A percentile compares a stretch with the other conserved stretches of the same genome.
phyloP scores from a whole-genome alignment of 352 stramenopile genomes.

The Globisporangium abappressorium region DNA sequence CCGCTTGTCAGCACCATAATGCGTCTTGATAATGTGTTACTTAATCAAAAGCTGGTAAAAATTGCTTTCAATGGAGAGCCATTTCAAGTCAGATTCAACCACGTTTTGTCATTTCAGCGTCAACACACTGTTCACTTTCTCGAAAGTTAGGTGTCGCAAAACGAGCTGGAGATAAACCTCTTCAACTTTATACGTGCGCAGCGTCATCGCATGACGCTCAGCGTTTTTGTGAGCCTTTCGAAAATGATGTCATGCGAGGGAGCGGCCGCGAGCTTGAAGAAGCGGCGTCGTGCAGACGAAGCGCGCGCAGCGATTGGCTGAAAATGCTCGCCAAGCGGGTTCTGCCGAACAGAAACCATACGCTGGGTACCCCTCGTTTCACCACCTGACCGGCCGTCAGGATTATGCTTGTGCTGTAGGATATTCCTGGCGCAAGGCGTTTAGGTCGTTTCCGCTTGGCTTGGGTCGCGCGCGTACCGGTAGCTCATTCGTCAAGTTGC shows the following conservation, averaged over 20 bases:
- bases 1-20: not conserved
- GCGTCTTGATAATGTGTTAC: not conserved
- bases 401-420: not conserved
- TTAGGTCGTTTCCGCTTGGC: conserved; percentile 5
- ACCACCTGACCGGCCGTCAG: not conserved
- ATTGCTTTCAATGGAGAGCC: not conserved
- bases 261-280: conserved; percentile 5
- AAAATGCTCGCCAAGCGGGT: conserved; percentile 3
- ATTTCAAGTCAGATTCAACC: not conserved
- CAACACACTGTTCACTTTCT: not conserved
- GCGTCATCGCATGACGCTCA: conserved; percentile 28
- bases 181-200: conserved; percentile 13
- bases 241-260: conserved; percentile 27
- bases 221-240: not conserved
- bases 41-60: not conserved
- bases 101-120: not conserved
- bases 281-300: conserved; percentile 2
- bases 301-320: conserved; percentile 14
- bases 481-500: conserved; percentile 16
- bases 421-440: conserved; percentile 1
- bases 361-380: not conserved
- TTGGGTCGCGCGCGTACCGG: not conserved
- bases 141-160: not conserved
- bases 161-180: conserved; percentile 8
- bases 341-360: not conserved